Percentiles rank a stretch among this genome's conserved stretches.
phyloP scores from a whole-genome alignment of 1,139 yeast species.

The Taphrina communis region DNA sequence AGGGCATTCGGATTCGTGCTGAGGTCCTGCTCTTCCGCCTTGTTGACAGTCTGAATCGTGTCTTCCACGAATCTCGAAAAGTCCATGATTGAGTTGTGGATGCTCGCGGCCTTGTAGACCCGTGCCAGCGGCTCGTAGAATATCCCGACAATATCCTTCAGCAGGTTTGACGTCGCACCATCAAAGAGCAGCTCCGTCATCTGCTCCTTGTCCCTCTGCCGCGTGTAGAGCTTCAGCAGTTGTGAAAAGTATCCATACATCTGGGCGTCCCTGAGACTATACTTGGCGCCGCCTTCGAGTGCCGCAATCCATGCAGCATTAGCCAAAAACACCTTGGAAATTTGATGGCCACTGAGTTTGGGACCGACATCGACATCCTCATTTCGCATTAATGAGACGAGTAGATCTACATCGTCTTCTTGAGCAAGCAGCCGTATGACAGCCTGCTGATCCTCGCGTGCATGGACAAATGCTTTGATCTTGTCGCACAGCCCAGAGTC shows the following conservation, averaged over 20 bases:
- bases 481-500: slow-evolving; percentile 50
- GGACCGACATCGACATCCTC: slow-evolving; percentile 43
- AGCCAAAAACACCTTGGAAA: slow-evolving; percentile 48
- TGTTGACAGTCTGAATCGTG: slow-evolving; percentile 60
- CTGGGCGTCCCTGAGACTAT: slow-evolving; percentile 47
- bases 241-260: slow-evolving; percentile 59
- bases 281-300: slow-evolving; percentile 47
- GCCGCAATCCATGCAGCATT: slow-evolving; percentile 55
- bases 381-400: slow-evolving; percentile 49
- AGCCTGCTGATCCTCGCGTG: slow-evolving; percentile 44
- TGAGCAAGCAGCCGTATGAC: slow-evolving; percentile 48
- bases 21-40: slow-evolving; percentile 59
- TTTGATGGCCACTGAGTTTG: slow-evolving; percentile 42
- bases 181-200: slow-evolving; percentile 83
- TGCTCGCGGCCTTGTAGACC: slow-evolving; percentile 74
- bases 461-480: slow-evolving; percentile 49
- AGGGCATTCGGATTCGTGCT: slow-evolving; percentile 56
- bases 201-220: slow-evolving; percentile 75
- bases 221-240: slow-evolving; percentile 66
- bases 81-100: slow-evolving; percentile 75
- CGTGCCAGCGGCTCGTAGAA: slow-evolving; percentile 84
- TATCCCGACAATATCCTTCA: slow-evolving; percentile 73
- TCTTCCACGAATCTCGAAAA: slow-evolving; percentile 77
- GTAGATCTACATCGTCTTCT: slow-evolving; percentile 47
- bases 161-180: slow-evolving; percentile 71